Conservation (phyloP, 352 stramenopile species). For the Pythium sp. region DNA sequence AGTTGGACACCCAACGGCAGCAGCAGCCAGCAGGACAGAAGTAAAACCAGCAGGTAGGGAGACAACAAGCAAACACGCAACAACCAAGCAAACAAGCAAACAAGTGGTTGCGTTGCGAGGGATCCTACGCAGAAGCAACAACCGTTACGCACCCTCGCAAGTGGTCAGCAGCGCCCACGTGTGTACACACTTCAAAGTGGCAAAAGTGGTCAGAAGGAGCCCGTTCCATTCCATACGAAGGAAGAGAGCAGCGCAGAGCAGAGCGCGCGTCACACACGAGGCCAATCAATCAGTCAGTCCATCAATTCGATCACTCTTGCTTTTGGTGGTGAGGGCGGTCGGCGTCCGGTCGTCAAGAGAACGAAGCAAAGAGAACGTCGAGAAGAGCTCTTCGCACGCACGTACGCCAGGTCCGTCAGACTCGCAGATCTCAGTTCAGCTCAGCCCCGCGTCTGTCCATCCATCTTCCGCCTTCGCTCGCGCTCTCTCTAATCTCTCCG, state of each 20-base stretch:
- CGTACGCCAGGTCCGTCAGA: neutral
- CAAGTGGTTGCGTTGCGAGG: neutral
- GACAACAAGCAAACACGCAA: neutral
- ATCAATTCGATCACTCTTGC: neutral
- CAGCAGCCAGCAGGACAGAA: neutral
- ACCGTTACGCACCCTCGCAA: constrained; percentile 5
- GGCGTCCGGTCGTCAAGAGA: neutral
- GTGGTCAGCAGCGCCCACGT: constrained; percentile 12
- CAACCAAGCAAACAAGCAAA: neutral
- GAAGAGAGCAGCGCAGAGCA: neutral
- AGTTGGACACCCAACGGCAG: neutral
- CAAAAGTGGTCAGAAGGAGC: constrained; percentile 23
- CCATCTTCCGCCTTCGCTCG: neutral
- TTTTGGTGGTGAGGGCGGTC: neutral
- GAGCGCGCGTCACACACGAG: neutral
- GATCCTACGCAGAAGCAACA: neutral
- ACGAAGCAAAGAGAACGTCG: neutral
- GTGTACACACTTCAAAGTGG: constrained; percentile 14
- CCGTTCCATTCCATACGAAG: neutral
- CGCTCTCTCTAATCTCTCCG: neutral
- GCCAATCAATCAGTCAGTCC: neutral
- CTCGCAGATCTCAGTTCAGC: neutral
- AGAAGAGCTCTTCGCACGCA: neutral
- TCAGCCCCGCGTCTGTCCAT: neutral
- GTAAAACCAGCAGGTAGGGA: neutral